Conservation (phyloP, 768 basidiomycete species). For the Cantharellus anzutake region DNA sequence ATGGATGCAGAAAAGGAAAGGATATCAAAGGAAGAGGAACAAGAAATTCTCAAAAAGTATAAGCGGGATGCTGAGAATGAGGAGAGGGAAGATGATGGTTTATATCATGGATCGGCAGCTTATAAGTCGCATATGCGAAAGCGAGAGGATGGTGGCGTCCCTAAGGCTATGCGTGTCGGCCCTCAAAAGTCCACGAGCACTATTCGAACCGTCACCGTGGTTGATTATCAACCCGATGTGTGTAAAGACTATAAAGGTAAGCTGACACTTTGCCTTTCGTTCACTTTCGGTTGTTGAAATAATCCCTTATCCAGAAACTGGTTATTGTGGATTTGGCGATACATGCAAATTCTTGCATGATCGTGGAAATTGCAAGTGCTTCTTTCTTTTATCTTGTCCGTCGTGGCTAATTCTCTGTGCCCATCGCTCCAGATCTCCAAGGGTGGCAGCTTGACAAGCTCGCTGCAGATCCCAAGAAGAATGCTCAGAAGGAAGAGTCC, state of each 20-base stretch:
- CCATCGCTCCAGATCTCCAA: slow-evolving; percentile 48
- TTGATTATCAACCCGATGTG: slow-evolving; percentile 97
- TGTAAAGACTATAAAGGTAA: slow-evolving; percentile 98
- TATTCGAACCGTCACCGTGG: slow-evolving; percentile 83
- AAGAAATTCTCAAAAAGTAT: slow-evolving; percentile 40
- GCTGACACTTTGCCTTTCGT: slow-evolving; percentile 13
- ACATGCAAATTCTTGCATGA: slow-evolving; percentile 99
- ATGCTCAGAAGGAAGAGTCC: slow-evolving; percentile 35
- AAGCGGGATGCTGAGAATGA: slow-evolving; percentile 38
- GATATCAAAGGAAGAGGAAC: slow-evolving; percentile 61
- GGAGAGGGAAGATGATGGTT: slow-evolving; percentile 50
- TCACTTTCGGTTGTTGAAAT: not conserved
- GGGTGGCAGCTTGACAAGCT: slow-evolving; percentile 98
- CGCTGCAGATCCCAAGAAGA: slow-evolving; percentile 53
- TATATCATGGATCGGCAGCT: slow-evolving; percentile 70
- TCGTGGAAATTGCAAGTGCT: slow-evolving; percentile 69
- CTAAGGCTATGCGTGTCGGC: slow-evolving; percentile 73
- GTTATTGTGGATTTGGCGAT: slow-evolving; percentile 97
- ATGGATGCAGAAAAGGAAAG: slow-evolving; percentile 48
- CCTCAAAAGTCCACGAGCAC: slow-evolving; percentile 59
- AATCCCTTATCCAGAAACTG: slow-evolving; percentile 48
- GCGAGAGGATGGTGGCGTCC: slow-evolving; percentile 43
- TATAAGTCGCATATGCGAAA: slow-evolving; percentile 71
- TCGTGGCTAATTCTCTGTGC: not conserved
- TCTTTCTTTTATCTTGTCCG: not conserved